Evolutionary conservation across 2,329 filamentous ascomycete genomes (phyloP).

Genomic region (Aphanocladium album): DNA sequence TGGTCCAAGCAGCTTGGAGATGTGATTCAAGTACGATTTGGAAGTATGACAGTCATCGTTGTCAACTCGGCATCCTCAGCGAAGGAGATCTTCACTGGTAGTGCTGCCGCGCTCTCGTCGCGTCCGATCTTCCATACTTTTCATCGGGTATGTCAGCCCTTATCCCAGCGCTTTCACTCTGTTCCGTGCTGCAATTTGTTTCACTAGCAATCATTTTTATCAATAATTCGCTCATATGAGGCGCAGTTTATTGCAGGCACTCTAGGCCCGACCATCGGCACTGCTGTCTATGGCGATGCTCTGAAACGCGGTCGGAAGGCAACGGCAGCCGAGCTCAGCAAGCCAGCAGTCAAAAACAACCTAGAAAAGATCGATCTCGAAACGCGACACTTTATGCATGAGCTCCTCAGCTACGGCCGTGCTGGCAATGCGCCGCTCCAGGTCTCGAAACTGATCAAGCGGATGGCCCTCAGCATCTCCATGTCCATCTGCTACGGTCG

Average conservation of each 20-base stretch:
- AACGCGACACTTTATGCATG: conserved; percentile 1
- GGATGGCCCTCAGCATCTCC: neutral
- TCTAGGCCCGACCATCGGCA: conserved; percentile 3
- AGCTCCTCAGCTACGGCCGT: neutral
- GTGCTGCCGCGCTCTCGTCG: conserved; percentile 4
- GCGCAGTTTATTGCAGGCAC: conserved; percentile 9
- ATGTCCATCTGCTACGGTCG: conserved; percentile 11
- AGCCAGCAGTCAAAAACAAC: conserved; percentile 5
- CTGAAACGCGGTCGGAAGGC: conserved; percentile 5
- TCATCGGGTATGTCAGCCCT: neutral
- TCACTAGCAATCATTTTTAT: neutral
- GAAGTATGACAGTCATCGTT: conserved; percentile 3
- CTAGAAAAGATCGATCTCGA: conserved; percentile 6
- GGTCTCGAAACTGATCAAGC: conserved; percentile 1
- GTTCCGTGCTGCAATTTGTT: neutral
- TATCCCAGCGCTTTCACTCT: neutral
- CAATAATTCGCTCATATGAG: too few relatives aligned
- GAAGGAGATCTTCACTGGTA: conserved; percentile 5
- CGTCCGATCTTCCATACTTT: conserved; percentile 3
- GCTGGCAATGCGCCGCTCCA: neutral
- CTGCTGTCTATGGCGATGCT: neutral
- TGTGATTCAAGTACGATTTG: conserved; percentile 4
- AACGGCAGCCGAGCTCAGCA: conserved; percentile 6
- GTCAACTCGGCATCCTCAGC: neutral
- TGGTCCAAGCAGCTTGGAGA: conserved; percentile 6